Evolutionary conservation across 805 yeast genomes (phyloP).

Genomic region (Candida peoriensis): DNA sequence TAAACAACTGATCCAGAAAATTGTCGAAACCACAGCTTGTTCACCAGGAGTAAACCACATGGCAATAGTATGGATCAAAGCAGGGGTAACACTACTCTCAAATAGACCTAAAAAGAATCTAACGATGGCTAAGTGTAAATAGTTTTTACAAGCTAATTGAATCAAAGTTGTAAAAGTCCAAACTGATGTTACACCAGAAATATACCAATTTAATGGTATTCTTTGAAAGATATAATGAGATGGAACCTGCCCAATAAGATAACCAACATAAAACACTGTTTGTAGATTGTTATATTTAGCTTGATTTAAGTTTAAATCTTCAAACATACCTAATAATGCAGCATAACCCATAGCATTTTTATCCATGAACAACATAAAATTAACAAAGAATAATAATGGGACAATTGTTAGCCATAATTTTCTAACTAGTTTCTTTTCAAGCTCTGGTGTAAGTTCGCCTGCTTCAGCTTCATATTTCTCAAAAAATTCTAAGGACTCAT

Average conservation of each 20-base stretch:
- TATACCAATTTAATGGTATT: conserved; percentile 4
- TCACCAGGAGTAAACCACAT: conserved; percentile 37
- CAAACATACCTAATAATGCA: conserved; percentile 10
- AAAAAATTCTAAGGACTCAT: conserved; percentile 14
- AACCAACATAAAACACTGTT: conserved; percentile 13
- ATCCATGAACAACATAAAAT: conserved; percentile 14
- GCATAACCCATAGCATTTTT: conserved; percentile 15
- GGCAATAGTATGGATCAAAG: conserved; percentile 34
- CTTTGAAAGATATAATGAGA: conserved; percentile 8
- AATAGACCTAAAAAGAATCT: conserved; percentile 16
- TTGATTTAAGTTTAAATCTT: conserved; percentile 9
- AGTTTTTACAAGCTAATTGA: conserved; percentile 4
- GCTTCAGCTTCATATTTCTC: conserved; percentile 11
- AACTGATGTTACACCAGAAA: conserved; percentile 3
- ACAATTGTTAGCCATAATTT: conserved; percentile 22
- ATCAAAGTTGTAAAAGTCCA: conserved; percentile 9
- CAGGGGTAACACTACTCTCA: conserved; percentile 28
- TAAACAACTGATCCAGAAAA: conserved; percentile 27
- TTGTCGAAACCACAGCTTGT: conserved; percentile 40
- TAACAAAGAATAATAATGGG: conserved; percentile 13
- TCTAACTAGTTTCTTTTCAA: conserved; percentile 6
- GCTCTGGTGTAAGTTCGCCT: conserved; percentile 14
- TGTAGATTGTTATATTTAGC: conserved; percentile 6
- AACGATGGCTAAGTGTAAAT: conserved; percentile 5
- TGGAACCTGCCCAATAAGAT: conserved; percentile 11